Percentiles rank a stretch among this genome's conserved stretches.
phyloP scores from a whole-genome alignment of 805 yeast species.

The Wickerhamomyces chaumierensis region DNA sequence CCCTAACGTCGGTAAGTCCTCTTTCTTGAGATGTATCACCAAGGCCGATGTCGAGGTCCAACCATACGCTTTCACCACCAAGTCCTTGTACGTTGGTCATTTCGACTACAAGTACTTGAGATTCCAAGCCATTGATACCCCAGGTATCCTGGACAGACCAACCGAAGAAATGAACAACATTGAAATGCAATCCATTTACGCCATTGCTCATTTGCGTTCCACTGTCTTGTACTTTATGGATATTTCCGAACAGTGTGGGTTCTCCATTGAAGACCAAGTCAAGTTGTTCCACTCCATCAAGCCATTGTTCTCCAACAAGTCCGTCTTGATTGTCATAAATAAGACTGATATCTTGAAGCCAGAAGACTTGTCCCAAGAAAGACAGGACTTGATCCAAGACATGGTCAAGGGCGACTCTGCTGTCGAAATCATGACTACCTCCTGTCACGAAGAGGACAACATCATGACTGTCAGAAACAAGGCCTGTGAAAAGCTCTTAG shows the following conservation, averaged over 20 bases:
- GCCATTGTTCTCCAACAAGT: conserved; percentile 93
- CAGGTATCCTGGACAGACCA: conserved; percentile 97
- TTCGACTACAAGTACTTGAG: conserved; percentile 95
- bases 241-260: conserved; percentile 98
- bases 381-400: conserved; percentile 58
- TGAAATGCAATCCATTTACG: conserved; percentile 98
- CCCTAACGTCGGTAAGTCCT: conserved; percentile 98
- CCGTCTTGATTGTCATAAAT: conserved; percentile 91
- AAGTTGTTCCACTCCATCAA: conserved; percentile 93
- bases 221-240: conserved; percentile 98
- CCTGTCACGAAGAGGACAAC: conserved; percentile 90
- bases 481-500: conserved; percentile 93
- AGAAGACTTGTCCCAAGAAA: conserved; percentile 72
- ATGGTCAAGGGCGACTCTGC: conserved; percentile 44
- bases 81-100: conserved; percentile 95
- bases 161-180: conserved; percentile 99
- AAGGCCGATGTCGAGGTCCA: conserved; percentile 98
- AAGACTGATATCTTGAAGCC: conserved; percentile 83
- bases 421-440: conserved; percentile 85
- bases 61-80: conserved; percentile 98
- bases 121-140: conserved; percentile 98
- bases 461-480: conserved; percentile 92
- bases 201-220: conserved; percentile 95
- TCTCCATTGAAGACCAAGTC: conserved; percentile 93
- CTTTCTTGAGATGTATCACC: conserved; percentile 85